Evolutionary conservation across 345 rosid species (phyloP), one percentile per base, ranked within the genome.

Genomic region (Aquilaria yunnanensis): DNA sequence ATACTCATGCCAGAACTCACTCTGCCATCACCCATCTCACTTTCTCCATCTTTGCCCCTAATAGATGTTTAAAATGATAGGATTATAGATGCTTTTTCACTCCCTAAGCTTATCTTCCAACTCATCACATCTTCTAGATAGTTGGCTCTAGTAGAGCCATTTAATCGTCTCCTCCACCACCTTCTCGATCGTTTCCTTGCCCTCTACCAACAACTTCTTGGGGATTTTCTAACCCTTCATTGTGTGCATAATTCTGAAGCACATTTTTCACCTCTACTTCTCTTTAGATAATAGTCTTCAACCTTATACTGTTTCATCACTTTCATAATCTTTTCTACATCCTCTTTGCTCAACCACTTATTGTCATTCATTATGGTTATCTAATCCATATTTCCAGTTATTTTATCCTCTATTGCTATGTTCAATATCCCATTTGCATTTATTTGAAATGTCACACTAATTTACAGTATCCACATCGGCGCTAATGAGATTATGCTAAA

Each of bases 261-360:
- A 34, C 51, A 33, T 71, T 67, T 56, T 72, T 72, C 0, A 72
- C 72, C 4, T 72, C 76, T 54, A 71, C 67, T 71, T 63, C 66
- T 71, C 67, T 71, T 71, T 54, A 66, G 63, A 1, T 41, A 70
- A 48, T 66, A 70, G 9, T 71, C 75, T 50, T 66, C 70, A 0
- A 58, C 66, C 58, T 66, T 66, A 49, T 60, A 71, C 75, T 34
- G 60, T 58, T 66, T 70, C 6, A 70, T 70, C n/a, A 60, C 75
- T 37, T 62, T 51, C 59, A 66, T 67, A 62, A 66, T 43, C 58
- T 57, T 71, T 54, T 66, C 71, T 3, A 71, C 61, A 47, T 71
- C 71, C 0, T 71, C 63, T 47, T 64, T 70, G 51, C 60, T 64
- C 56, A 70, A 31, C 48, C 74, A 63, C 10, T 68, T 68, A 13